phyloP scores from a whole-genome alignment of 179 eudicot species.

The Kewa caespitosa region DNA sequence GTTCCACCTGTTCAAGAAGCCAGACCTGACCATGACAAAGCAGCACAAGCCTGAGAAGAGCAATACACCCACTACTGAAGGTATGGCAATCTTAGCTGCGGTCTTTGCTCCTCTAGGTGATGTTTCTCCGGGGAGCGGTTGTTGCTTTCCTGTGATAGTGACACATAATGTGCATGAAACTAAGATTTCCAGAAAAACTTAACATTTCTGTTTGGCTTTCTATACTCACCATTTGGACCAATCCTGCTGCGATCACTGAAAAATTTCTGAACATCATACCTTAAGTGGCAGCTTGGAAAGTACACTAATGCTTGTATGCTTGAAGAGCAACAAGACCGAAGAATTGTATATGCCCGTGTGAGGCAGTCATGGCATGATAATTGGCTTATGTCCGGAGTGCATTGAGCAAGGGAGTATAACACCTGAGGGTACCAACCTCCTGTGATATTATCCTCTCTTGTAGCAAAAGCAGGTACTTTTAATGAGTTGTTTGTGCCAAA shows the following conservation, averaged over 20 bases:
- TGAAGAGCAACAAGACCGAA: background rate
- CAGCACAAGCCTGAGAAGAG: background rate
- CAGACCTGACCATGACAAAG: too few species aligned
- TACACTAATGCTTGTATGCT: constrained; percentile 2
- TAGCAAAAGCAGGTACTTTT: background rate
- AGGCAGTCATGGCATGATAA: constrained; percentile 7
- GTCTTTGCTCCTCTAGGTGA: background rate
- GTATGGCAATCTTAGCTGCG: background rate
- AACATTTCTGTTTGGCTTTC: background rate
- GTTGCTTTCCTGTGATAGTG: background rate
- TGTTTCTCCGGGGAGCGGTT: background rate
- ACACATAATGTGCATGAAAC: too few species aligned
- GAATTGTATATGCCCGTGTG: background rate
- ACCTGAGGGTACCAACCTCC: background rate
- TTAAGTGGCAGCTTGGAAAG: constrained; percentile 20
- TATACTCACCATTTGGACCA: background rate
- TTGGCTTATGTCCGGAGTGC: constrained; percentile 20
- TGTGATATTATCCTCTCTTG: constrained; percentile 7
- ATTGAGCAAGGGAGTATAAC: constrained; percentile 20
- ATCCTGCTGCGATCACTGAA: background rate
- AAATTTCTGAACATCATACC: constrained; percentile 5
- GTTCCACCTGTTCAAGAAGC: too few species aligned
- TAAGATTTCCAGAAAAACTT: too few species aligned
- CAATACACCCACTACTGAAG: background rate
- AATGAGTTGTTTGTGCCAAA: background rate